phyloP scores from a whole-genome alignment of 1,139 yeast species.

The Pichia sp. region DNA sequence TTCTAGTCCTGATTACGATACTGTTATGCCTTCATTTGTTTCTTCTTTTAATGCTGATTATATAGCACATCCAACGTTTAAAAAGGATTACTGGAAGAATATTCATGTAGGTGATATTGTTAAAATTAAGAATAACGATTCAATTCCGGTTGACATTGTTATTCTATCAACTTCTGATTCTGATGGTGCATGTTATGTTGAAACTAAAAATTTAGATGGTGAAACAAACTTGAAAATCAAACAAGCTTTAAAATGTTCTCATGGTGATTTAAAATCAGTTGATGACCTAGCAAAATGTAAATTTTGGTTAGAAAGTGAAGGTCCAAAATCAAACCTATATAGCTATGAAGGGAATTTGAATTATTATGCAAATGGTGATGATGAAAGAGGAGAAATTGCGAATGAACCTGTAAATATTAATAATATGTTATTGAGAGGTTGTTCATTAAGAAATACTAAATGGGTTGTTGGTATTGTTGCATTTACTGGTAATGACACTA shows the following conservation, averaged over 20 bases:
- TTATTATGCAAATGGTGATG: constrained; percentile 44
- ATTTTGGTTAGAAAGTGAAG: constrained; percentile 86
- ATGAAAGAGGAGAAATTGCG: constrained; percentile 33
- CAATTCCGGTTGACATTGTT: constrained; percentile 87
- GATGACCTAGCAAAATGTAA: constrained; percentile 66
- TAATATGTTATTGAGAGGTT: constrained; percentile 81
- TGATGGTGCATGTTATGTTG: constrained; percentile 89
- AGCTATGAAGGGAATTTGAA: constrained; percentile 80
- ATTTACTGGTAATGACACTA: constrained; percentile 87
- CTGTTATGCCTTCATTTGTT: constrained; percentile 23
- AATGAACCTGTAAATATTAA: constrained; percentile 75
- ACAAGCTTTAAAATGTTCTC: constrained; percentile 67
- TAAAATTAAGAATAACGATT: constrained; percentile 79
- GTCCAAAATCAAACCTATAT: constrained; percentile 80
- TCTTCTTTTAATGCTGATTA: constrained; percentile 18
- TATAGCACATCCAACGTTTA: constrained; percentile 37
- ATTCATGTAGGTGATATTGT: constrained; percentile 85
- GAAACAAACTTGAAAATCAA: constrained; percentile 88
- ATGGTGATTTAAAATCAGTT: constrained; percentile 33
- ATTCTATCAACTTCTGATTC: constrained; percentile 75
- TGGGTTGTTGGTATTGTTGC: constrained; percentile 90
- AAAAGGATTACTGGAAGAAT: constrained; percentile 78
- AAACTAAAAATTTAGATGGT: constrained; percentile 93
- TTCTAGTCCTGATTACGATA: constrained; percentile 5
- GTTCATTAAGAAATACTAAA: constrained; percentile 83